Base-by-base conservation (phyloP, 169 alveolate genomes). In the Cryptosporidium xiaoi region DNA sequence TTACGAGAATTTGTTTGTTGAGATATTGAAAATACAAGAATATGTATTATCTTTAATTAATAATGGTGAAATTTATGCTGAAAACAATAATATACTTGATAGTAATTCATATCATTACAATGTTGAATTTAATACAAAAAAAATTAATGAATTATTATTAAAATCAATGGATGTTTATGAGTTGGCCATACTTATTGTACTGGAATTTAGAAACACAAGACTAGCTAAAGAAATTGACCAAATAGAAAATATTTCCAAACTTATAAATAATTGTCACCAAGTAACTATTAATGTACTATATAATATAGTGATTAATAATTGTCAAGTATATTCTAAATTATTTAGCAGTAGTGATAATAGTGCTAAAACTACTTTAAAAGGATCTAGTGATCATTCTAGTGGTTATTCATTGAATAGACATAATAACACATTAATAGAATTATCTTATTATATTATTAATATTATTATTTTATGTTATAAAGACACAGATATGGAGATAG, bases 191-290 rank as follows among this genome's bases (percentile, higher is more conserved):
- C n/a, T 16, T n/a, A 6, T 69, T 3, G 7, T 69, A 31, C 55
- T 69, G 53, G 66, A 51, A 18, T 64, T 53, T 10, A 69, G 65
- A 56, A 33, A 69, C 16, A 69, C 83, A 20, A 51, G 83, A 55
- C 34, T 56, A 33, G 56, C 46, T 2, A 69, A 24, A 24, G 83
- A 69, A 7, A 69, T 27, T 3, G 51, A 56, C 1, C 31, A 27
- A 10, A 4, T 12, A 1, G 15, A 13, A 34, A 51, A 60, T 29
- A 24, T 69, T 0, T 55, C 46, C 18, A 18, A 33, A 24, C 27
- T 53, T 16, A 56, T 69, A 5, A 69, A 51, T 40, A 69, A 53
- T 20, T 69, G 33, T 36, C 83, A 69, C 20, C 13, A 50, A 7
- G 46, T 31, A 51, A 51, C 67, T 27, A 51, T 64, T 16, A 55